Percentiles rank a stretch among this genome's conserved stretches.
Evolutionary conservation across 116 monocot genomes (phyloP).

Genomic region (Iris pallida): DNA sequence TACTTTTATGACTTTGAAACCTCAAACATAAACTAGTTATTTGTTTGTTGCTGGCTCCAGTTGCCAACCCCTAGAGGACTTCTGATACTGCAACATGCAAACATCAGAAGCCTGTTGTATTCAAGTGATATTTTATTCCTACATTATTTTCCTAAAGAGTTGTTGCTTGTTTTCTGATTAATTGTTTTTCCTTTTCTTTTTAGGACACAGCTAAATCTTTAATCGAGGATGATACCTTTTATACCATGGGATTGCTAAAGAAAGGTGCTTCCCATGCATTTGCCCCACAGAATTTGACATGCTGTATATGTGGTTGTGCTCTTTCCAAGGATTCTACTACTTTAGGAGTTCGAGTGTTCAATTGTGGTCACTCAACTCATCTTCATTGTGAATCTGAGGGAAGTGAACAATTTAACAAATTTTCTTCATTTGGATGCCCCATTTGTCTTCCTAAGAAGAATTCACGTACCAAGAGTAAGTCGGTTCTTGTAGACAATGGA

Average conservation of each 20-base stretch:
- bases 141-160: too few species aligned
- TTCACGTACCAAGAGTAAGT: conserved; percentile 30
- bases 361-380: conserved; percentile 89
- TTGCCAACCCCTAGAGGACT: too few species aligned
- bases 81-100: too few species aligned
- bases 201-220: conserved; percentile 90
- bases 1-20: too few species aligned
- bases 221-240: conserved; percentile 93
- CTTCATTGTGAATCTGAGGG: conserved; percentile 80
- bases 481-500: conserved; percentile 37
- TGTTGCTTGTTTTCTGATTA: too few species aligned
- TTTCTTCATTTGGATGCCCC: conserved; percentile 39
- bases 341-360: conserved; percentile 64
- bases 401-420: conserved; percentile 23
- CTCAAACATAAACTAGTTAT: too few species aligned
- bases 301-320: conserved; percentile 73
- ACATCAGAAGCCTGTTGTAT: too few species aligned
- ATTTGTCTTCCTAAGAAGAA: conserved; percentile 65
- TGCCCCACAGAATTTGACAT: conserved; percentile 51
- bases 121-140: too few species aligned
- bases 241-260: conserved; percentile 77
- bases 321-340: conserved; percentile 55
- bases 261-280: conserved; percentile 87
- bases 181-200: conserved; percentile 5
- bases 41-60: too few species aligned